Base-by-base conservation (phyloP, 805 yeast genomes). In the Candida ortonii region DNA sequence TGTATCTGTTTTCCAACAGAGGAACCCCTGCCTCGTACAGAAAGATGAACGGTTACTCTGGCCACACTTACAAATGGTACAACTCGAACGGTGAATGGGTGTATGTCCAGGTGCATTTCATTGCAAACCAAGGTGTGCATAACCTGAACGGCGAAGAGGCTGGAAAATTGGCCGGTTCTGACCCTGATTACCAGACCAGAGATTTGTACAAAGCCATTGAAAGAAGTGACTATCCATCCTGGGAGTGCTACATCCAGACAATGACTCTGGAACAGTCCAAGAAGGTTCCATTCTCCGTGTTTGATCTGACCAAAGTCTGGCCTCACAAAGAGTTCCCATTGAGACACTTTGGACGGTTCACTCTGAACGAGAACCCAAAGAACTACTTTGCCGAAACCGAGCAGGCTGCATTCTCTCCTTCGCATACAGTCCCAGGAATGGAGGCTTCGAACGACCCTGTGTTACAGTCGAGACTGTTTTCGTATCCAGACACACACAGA, bases 271-370 rank as follows among this genome's bases (percentile, higher is more conserved):
- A 78, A 50, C 79, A 87, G 63, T 87, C 95, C 41, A 73, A 80
- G 61, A 63, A 76, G 41, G 74, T 75, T 31, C 81, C 82, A 56
- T 86, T 83, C 65, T 82, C 90, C 5, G 89, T 88, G 28, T 86
- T 84, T 57, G 96, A 87, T 64, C 71, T 87, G 61, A 87, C 96
- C 45, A 88, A 88, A 68, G 83, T 84, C 36, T 87, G 96, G 96
- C 87, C 96, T 22, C 94, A 87, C 57, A 67, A 65, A 50, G 80
- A 86, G 38, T 87, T 78, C 71, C 96, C 96, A 55, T 64, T 87
- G 66, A 77, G 95, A 62, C 78, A 79, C 61, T 80, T 87, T 57
- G 96, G 95, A 59, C 80, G 78, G 59, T 67, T 86, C 46, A 78
- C 76, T 2, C 64, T 86, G 59, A 82, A 86, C 62, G 85, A 84